These are phyloP conservation scores for Aspergillus fijiensis DNA, from an alignment of 2,329 filamentous ascomycete species.

Conservation along the genomic window DNA sequence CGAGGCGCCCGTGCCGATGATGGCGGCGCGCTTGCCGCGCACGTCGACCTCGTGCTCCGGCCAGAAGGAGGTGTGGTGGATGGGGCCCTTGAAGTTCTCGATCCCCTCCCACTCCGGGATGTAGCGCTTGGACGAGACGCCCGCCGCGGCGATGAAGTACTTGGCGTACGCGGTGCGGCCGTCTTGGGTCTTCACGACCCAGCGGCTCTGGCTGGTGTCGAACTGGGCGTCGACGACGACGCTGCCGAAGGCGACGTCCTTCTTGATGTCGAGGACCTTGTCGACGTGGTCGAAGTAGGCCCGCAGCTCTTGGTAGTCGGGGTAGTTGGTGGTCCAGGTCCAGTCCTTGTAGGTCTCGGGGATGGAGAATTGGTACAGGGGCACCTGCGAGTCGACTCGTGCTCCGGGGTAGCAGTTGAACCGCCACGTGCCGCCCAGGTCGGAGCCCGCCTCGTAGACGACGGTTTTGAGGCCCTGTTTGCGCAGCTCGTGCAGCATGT, in stretches of 20 bases:
- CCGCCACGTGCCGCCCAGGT: slow-evolving; percentile 56
- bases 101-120: slow-evolving; percentile 42
- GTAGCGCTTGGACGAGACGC: slow-evolving; percentile 47
- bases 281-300: slow-evolving; percentile 51
- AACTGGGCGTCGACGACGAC: slow-evolving; percentile 46
- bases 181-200: slow-evolving; percentile 48
- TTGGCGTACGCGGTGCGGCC: slow-evolving; percentile 41
- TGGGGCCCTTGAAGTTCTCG: slow-evolving; percentile 49
- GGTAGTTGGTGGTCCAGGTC: slow-evolving; percentile 41
- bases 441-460: slow-evolving; percentile 55
- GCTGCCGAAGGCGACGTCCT: slow-evolving; percentile 48
- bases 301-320: slow-evolving; percentile 37
- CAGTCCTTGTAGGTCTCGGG: slow-evolving; percentile 50
- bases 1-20: slow-evolving; percentile 46
- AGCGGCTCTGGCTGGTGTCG: slow-evolving; percentile 36
- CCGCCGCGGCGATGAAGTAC: slow-evolving; percentile 49
- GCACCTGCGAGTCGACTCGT: slow-evolving; percentile 55
- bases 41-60: slow-evolving; percentile 29
- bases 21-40: slow-evolving; percentile 38
- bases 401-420: slow-evolving; percentile 60
- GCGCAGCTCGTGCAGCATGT: slow-evolving; percentile 54
- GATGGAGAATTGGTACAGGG: slow-evolving; percentile 55
- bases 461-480: slow-evolving; percentile 51
- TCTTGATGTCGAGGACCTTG: slow-evolving; percentile 44
- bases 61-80: slow-evolving; percentile 57